Conservation (phyloP, 306 rosid species). For the Castanospermum australe region DNA sequence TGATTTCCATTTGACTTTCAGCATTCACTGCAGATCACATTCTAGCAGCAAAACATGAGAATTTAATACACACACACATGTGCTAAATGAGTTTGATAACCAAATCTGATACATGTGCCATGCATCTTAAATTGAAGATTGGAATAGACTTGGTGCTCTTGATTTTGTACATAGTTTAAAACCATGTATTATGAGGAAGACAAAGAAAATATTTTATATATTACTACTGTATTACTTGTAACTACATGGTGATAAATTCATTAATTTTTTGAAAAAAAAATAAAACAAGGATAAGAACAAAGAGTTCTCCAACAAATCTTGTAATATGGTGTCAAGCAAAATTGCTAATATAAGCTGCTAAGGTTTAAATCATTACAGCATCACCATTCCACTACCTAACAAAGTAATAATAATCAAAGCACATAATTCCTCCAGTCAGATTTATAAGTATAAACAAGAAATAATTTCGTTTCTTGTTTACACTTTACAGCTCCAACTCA, state of each 20-base stretch:
- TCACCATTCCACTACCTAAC: background rate
- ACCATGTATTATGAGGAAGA: background rate
- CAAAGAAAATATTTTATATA: background rate
- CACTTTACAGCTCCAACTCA: background rate
- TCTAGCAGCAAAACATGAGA: background rate
- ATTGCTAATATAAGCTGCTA: background rate
- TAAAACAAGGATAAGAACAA: background rate
- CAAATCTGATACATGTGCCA: background rate
- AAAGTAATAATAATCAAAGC: background rate
- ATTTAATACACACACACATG: background rate
- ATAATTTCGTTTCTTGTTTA: background rate
- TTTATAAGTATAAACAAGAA: background rate
- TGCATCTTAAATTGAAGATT: background rate
- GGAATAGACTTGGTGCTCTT: background rate
- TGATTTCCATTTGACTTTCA: background rate
- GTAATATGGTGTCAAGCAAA: background rate
- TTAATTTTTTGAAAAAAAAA: background rate
- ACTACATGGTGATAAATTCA: background rate
- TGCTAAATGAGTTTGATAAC: background rate
- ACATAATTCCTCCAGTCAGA: background rate
- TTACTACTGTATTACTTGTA: background rate
- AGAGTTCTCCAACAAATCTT: background rate
- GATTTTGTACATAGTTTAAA: background rate
- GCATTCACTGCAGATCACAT: conserved; percentile 15
- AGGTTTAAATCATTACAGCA: background rate